Conservation (phyloP, 306 rosid genomes). For the Gleditsia sinensis region DNA sequence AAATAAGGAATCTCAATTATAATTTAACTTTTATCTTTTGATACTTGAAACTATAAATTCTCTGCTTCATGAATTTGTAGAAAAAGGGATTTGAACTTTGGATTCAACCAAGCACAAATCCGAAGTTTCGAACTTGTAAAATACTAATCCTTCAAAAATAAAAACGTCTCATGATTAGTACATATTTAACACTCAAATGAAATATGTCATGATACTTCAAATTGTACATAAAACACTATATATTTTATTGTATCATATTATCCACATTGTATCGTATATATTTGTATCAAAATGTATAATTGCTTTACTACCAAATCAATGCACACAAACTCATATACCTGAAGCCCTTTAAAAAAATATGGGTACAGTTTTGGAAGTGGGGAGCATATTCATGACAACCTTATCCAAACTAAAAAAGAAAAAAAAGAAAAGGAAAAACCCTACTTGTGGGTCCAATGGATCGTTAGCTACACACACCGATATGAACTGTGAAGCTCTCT, state of each 20-base stretch:
- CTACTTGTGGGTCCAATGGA: too few species aligned
- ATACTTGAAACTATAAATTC: too few species aligned
- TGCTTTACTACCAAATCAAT: background rate
- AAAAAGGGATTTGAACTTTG: background rate
- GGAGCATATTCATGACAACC: conserved; percentile 42
- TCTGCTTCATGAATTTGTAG: background rate
- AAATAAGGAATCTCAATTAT: background rate
- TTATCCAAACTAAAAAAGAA: conserved; percentile 39
- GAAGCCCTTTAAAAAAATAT: conserved; percentile 2
- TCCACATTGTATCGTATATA: too few species aligned
- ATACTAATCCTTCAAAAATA: too few species aligned
- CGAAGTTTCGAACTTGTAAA: background rate
- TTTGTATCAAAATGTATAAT: too few species aligned
- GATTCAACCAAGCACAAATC: background rate
- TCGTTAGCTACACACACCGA: too few species aligned
- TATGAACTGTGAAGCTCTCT: too few species aligned
- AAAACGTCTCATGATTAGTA: too few species aligned
- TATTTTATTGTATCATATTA: too few species aligned
- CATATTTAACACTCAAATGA: too few species aligned
- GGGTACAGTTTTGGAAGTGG: conserved; percentile 12
- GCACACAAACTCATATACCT: background rate
- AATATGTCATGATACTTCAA: too few species aligned
- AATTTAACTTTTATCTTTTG: background rate
- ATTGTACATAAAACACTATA: too few species aligned
- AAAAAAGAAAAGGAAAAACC: conserved; percentile 33